These are phyloP conservation scores for Spirogloea muscicola DNA, from an alignment of 139 green algal genomes.

Conservation along the genomic window DNA sequence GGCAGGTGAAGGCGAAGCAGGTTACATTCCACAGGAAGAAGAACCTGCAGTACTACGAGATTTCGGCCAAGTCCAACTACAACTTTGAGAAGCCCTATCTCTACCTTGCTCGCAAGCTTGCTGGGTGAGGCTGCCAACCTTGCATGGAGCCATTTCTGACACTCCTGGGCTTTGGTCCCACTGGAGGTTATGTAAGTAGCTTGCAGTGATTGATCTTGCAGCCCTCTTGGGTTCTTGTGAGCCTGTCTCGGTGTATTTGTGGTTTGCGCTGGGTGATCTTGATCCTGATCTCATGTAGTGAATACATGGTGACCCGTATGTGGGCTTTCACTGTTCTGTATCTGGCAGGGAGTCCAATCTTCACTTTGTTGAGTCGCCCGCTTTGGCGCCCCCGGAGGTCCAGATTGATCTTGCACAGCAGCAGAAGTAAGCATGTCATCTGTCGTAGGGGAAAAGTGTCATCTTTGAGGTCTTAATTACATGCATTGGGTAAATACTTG, in stretches of 20 bases:
- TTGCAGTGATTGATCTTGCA: background rate
- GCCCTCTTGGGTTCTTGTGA: no score
- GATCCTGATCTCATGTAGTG: no score
- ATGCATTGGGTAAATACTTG: no score
- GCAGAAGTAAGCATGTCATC: constrained; percentile 57
- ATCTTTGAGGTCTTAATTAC: no score
- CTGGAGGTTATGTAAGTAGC: background rate
- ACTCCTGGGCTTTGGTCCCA: background rate
- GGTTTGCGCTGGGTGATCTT: no score
- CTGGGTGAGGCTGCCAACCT: no score
- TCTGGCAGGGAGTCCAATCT: constrained; percentile 75
- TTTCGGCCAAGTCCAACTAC: constrained; percentile 99
- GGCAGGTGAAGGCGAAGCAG: constrained; percentile 99
- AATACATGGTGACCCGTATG: no score
- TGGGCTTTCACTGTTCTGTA: no score
- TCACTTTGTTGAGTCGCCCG: constrained; percentile 87
- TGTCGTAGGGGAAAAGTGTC: no score
- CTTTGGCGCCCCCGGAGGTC: constrained; percentile 92
- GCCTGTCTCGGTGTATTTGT: no score
- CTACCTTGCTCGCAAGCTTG: constrained; percentile 97
- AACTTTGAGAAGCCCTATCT: constrained; percentile 99
- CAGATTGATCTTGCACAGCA: constrained; percentile 84
- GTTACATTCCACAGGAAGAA: constrained; percentile 89
- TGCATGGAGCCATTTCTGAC: background rate
- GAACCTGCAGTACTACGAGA: constrained; percentile 99